These are phyloP conservation scores for Cinnamomum micranthum DNA, from an alignment of 164 flowering plant species.

Conservation along the genomic window DNA sequence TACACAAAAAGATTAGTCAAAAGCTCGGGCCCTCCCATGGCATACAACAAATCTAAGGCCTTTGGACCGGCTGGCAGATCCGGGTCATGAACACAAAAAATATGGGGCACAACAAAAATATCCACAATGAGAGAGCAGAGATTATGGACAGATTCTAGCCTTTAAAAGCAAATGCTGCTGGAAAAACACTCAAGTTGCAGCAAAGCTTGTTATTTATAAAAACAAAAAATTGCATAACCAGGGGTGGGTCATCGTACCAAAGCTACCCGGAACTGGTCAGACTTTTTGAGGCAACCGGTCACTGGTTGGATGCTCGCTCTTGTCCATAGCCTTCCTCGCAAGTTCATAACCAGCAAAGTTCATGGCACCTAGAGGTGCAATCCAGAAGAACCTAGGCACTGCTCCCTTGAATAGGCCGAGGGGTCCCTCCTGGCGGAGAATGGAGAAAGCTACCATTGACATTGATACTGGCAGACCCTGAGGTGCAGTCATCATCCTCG, in stretches of 20 bases:
- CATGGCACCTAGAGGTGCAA: constrained; percentile 99
- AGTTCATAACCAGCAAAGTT: constrained; percentile 99
- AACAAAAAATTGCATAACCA: neutral
- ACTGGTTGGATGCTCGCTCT: constrained; percentile 35
- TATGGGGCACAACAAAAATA: neutral
- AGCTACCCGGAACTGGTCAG: constrained; percentile 27
- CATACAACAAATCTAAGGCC: neutral
- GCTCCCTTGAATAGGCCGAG: constrained; percentile 95
- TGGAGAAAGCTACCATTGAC: constrained; percentile 70
- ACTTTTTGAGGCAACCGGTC: constrained; percentile 41
- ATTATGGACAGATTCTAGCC: constrained; percentile 34
- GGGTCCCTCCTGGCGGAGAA: constrained; percentile 86
- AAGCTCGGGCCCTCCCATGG: neutral
- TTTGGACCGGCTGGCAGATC: neutral
- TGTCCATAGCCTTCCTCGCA: constrained; percentile 84
- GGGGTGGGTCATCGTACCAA: neutral
- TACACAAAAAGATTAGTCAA: neutral
- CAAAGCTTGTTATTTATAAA: neutral
- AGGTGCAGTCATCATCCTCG: constrained; percentile 97
- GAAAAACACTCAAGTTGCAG: constrained; percentile 15
- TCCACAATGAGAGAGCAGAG: constrained; percentile 2
- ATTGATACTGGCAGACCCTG: constrained; percentile 64
- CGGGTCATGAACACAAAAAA: neutral
- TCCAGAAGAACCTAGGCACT: constrained; percentile 96
- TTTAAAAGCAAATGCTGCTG: constrained; percentile 12